phyloP scores from a whole-genome alignment of 139 green algal species.

The Picochlorum sp. region DNA sequence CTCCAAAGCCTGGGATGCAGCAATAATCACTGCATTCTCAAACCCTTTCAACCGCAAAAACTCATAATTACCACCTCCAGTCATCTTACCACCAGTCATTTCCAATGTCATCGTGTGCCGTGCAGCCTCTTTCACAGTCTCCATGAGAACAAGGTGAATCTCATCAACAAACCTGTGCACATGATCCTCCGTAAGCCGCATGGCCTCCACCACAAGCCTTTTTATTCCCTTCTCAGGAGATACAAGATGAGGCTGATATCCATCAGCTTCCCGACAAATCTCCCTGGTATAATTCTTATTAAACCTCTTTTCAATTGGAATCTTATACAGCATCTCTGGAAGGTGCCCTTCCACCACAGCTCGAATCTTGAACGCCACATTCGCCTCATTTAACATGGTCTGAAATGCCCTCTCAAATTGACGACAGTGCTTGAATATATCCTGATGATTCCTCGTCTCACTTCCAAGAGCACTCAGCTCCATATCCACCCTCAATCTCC shows the following conservation, averaged over 20 bases:
- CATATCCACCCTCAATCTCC: conserved; percentile 56
- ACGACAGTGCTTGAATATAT: conserved; percentile 80
- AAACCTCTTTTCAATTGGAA: conserved; percentile 76
- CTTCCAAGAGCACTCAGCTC: conserved; percentile 65
- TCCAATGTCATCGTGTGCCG: conserved; percentile 18
- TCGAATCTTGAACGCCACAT: conserved; percentile 60
- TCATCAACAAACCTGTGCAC: conserved; percentile 56
- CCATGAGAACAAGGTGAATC: conserved; percentile 34
- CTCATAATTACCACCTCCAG: conserved; percentile 1
- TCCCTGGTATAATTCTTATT: conserved; percentile 47
- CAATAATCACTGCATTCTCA: conserved; percentile 66
- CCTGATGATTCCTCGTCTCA: conserved; percentile 49
- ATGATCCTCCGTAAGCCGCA: conserved; percentile 43
- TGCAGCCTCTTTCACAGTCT: conserved; percentile 23
- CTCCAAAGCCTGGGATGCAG: conserved; percentile 59
- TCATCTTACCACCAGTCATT: neutral
- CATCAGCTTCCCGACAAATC: conserved; percentile 69
- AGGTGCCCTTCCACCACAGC: conserved; percentile 36
- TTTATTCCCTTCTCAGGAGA: conserved; percentile 75
- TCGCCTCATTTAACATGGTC: conserved; percentile 64
- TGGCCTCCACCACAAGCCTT: conserved; percentile 52
- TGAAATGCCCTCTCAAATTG: conserved; percentile 79
- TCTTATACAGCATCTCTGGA: conserved; percentile 43
- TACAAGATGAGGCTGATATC: conserved; percentile 78
- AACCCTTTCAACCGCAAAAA: conserved; percentile 67